Base-by-base conservation (phyloP, 1,284 basidiomycete species). In the Heliocybe sulcata region DNA sequence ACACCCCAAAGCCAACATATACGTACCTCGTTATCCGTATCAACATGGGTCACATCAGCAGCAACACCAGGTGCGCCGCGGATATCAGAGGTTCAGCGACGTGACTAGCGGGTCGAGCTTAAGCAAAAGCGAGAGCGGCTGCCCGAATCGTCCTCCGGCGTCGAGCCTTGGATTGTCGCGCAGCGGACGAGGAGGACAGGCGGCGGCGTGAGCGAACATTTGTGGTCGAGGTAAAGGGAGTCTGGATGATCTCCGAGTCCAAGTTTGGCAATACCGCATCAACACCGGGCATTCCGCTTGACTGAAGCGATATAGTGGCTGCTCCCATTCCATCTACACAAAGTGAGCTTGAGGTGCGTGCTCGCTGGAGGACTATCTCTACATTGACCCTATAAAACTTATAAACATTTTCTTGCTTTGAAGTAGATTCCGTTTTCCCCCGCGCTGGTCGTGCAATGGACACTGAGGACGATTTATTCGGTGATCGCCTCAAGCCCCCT, bases 41-140 rank as follows among this genome's bases (percentile, higher is more conserved):
- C 94, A 67, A 99, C 86, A 77, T 98, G 96, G 74, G 87, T 89
- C 58, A 95, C 85, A 73, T 95, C 92, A 47, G 92, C 90, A 60
- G 92, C 92, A 59, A 98, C 92, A 80, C 92, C 93, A 59, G 92
- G 91, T 29, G 92, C 90, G 62, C 90, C 90, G 63, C 90, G 87
- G 70, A 96, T 94, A 79, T 96, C 93, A 96, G 59, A 95, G 77
- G 72, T 80, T 85, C 64, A 92, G 71, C 60, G 79, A 77, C 31
- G 89, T 82, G 63, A 94, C 91, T 61, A 90, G 74, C 35, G 87
- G 88, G 77, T 96, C 87, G 60, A 74, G 81, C 79, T 96, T 95
- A 68, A 95, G 83, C 62, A 96, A 79, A 61, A 96, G 77, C 56
- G 92, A 94, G 63, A 95, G 78, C 65, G 91, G 91, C 71, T 95